phyloP scores from a whole-genome alignment of 805 yeast genomes.

The Sugiyamaella mastotermitis region DNA sequence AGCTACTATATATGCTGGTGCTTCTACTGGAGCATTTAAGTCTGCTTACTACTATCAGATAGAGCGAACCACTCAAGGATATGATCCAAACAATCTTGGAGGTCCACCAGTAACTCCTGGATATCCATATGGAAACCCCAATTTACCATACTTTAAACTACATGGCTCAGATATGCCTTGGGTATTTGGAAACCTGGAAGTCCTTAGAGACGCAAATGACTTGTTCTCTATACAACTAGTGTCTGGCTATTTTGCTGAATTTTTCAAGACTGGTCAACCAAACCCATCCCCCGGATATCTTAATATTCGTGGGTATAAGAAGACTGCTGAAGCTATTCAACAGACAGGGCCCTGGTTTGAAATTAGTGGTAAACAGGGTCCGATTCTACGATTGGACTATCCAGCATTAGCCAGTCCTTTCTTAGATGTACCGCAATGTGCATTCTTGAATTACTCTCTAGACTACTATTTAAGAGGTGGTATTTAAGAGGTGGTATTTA shows the following conservation, averaged over 20 bases:
- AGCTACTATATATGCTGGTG: neutral
- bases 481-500: too few relatives aligned
- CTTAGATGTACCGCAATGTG: too few relatives aligned
- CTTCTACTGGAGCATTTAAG: neutral
- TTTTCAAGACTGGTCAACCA: neutral
- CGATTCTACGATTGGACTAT: too few relatives aligned
- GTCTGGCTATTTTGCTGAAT: neutral
- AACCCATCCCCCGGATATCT: neutral
- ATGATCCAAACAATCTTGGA: constrained; percentile 1
- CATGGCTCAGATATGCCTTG: neutral
- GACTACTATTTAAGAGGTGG: too few relatives aligned
- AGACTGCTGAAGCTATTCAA: too few relatives aligned
- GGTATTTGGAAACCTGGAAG: neutral
- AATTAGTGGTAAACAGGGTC: too few relatives aligned
- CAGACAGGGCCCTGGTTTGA: too few relatives aligned
- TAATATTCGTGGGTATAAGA: neutral
- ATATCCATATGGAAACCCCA: neutral
- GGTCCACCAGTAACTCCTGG: neutral
- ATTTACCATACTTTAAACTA: neutral
- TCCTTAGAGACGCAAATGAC: neutral
- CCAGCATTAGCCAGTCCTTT: too few relatives aligned
- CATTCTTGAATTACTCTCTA: too few relatives aligned
- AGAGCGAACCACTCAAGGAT: neutral
- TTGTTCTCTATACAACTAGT: neutral
- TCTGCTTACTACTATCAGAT: neutral